phyloP scores from a whole-genome alignment of 805 yeast genomes.

The Ascoidea asiatica region DNA sequence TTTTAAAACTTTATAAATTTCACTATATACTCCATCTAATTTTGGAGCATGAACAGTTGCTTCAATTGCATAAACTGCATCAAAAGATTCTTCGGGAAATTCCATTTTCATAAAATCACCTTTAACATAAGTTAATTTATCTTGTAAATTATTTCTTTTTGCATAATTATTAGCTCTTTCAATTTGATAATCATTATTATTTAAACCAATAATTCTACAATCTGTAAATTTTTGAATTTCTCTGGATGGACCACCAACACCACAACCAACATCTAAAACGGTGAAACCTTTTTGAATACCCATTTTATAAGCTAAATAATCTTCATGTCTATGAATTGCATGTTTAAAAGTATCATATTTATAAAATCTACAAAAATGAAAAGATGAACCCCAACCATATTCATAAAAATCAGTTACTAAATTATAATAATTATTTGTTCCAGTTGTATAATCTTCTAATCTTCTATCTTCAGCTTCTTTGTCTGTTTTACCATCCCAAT shows the following conservation, averaged over 20 bases:
- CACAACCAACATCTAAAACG: conserved; percentile 97
- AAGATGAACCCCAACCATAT: conserved; percentile 98
- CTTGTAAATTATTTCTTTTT: conserved; percentile 42
- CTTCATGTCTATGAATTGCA: conserved; percentile 96
- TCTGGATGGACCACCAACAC: conserved; percentile 99
- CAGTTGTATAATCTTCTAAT: conserved; percentile 73
- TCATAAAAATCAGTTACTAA: conserved; percentile 96
- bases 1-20: conserved; percentile 87
- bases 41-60: conserved; percentile 98
- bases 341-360: conserved; percentile 88
- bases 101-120: conserved; percentile 99
- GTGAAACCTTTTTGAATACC: conserved; percentile 66
- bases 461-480: conserved; percentile 58
- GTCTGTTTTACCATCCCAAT: conserved; percentile 89
- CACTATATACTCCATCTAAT: conserved; percentile 88
- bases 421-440: conserved; percentile 93
- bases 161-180: conserved; percentile 84
- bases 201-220: conserved; percentile 76
- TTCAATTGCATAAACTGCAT: conserved; percentile 96
- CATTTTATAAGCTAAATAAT: conserved; percentile 81
- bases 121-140: conserved; percentile 75
- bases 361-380: conserved; percentile 93
- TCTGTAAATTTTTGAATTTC: conserved; percentile 89
- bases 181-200: conserved; percentile 95
- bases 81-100: conserved; percentile 78